Base-by-base conservation (phyloP, 805 yeast genomes). In the Yamadazyma sp. region DNA sequence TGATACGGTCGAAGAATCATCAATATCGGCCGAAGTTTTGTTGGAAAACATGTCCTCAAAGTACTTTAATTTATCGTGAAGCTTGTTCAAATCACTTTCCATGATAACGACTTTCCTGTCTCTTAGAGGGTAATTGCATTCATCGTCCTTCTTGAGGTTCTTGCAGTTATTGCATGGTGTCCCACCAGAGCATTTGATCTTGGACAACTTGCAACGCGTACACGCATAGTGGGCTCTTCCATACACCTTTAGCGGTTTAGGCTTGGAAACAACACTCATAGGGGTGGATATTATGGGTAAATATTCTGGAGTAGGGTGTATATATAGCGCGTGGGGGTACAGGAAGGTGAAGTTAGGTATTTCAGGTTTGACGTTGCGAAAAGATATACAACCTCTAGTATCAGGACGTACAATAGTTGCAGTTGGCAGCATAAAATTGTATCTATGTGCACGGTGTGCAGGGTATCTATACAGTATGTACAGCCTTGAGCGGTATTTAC, bases 141-240 rank as follows among this genome's bases (percentile, higher is more conserved):
- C 60, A 19, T 49, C 54, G 9, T 44, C 55, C 44, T 60, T 62
- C 38, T 54, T 57, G 32, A 55, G 55, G 32, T 54, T 47, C 32
- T 57, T 60, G 50, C 73, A 67, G 40, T 64, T 67, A 7, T 69
- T 51, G 38, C 73, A 67, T 12, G 72, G 73, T 32, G 54, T 55
- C 28, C 61, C 70, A 5, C 73, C 73, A 20, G 67, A 62, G 40
- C 73, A 67, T 42, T 61, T 60, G 49, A 64, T 62, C 38, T 67
- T 67, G 35, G 64, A 56, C 29, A 61, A 34, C 42, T 64, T 66
- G 46, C 73, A 67, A 20, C 70, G 54, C n/a, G 61, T 54, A 48
- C 73, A 67, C 3, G 73, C 73, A 42, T 67, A 66, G 42, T 67
- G 73, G 29, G 59, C 49, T 25, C 73, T 49, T 2, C 73, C 73